Base-by-base conservation (phyloP, 805 yeast genomes). In the Candida mattraensis region DNA sequence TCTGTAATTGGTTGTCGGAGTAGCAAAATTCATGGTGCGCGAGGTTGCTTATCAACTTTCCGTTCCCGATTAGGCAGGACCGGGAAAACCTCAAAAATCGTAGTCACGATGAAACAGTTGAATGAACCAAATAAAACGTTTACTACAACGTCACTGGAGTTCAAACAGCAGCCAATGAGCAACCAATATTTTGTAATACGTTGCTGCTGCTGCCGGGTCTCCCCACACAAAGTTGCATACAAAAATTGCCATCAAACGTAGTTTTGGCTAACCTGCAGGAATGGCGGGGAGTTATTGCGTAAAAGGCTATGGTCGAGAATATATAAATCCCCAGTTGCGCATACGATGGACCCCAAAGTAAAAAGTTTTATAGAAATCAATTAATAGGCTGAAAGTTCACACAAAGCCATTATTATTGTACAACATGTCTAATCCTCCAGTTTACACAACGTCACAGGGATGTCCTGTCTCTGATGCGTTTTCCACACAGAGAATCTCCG, bases 391-490 rank as follows among this genome's bases (percentile, higher is more conserved):
- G n/a, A n/a, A n/a, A n/a, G n/a, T n/a, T n/a, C n/a, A n/a, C n/a
- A n/a, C n/a, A n/a, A n/a, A n/a, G n/a, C n/a, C n/a, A n/a, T n/a
- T 11, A 21, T 25, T 15, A 14, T 25, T n/a, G 5, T n/a, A 7
- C 20, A 18, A 8, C 23, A 61, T 60, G 66, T 52, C 61, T 7
- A 55, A 56, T 27, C 64, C 80, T 49, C 83, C 87, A 35, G 69
- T 67, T 17, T 80, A 70, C 55, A 81, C 91, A 3, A 83, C 84
- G 39, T 73, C 87, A 30, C 79, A 77, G 56, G 94, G 94, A 32
- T 70, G 74, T 51, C 91, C 93, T n/a, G 72, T 83, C 37, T 76
- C 81, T 22, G 84, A 82, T 51, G 78, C 89, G 5, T 81, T 80
- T 52, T 83, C 86, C 29, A 78, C 88, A 4, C 88, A 83, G 59